These are phyloP conservation scores for Termitomyces sp. DNA, from an alignment of 768 basidiomycete species.

Conservation along the genomic window DNA sequence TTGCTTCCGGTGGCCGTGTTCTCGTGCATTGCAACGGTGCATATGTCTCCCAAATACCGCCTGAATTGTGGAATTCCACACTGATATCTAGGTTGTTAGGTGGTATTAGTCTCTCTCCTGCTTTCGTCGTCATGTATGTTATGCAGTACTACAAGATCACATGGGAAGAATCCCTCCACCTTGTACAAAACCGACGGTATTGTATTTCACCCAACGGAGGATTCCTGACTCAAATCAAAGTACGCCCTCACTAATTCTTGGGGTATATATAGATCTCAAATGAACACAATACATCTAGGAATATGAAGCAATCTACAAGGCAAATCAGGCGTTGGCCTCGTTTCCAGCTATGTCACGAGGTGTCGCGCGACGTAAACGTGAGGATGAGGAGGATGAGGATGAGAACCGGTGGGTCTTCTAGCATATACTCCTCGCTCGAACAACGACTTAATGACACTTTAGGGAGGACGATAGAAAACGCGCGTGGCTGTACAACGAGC, in stretches of 20 bases:
- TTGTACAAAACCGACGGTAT: slow-evolving; percentile 87
- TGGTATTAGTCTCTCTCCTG: slow-evolving; percentile 82
- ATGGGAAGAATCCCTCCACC: slow-evolving; percentile 85
- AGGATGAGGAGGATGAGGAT: slow-evolving; percentile 65
- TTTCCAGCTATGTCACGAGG: slow-evolving; percentile 45
- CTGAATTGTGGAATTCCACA: background rate
- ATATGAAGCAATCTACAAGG: slow-evolving; percentile 90
- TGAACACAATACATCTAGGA: slow-evolving; percentile 44
- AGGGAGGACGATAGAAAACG: slow-evolving; percentile 41
- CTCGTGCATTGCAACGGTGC: slow-evolving; percentile 88
- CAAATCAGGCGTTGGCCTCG: slow-evolving; percentile 59
- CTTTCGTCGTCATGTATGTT: slow-evolving; percentile 91
- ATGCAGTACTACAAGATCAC: slow-evolving; percentile 80
- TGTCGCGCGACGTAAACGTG: slow-evolving; percentile 57
- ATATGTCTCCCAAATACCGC: slow-evolving; percentile 12
- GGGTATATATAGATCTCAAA: background rate
- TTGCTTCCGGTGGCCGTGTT: slow-evolving; percentile 60
- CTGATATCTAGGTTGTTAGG: slow-evolving; percentile 35
- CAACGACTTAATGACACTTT: slow-evolving; percentile 5
- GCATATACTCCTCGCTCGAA: background rate
- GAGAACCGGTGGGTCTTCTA: slow-evolving; percentile 24
- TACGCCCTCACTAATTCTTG: slow-evolving; percentile 20
- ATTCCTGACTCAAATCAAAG: slow-evolving; percentile 91
- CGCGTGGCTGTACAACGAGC: slow-evolving; percentile 30
- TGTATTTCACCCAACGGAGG: slow-evolving; percentile 92